These are phyloP conservation scores for Echinosophora koreensis DNA, from an alignment of 306 rosid genomes.

Conservation along the genomic window DNA sequence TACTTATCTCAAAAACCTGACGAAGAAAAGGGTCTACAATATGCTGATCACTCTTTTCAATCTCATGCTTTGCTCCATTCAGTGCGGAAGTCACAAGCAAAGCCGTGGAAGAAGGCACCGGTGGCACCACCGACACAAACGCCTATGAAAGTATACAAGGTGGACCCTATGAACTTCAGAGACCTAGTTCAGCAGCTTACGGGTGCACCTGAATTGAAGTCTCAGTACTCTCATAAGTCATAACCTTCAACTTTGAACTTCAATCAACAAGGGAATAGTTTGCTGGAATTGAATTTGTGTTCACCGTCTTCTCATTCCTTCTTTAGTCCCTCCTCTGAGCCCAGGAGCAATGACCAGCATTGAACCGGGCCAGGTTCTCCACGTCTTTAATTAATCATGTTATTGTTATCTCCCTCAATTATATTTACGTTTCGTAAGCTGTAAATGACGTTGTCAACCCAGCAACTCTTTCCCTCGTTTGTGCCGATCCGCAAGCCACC, in stretches of 20 bases:
- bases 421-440: not conserved
- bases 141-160: slow-evolving; percentile 69
- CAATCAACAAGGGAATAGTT: not conserved
- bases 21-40: slow-evolving; percentile 1
- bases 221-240: not conserved
- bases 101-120: slow-evolving; percentile 70
- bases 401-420: not conserved
- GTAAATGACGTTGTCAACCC: slow-evolving; percentile 2
- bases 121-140: slow-evolving; percentile 66
- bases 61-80: slow-evolving; percentile 52
- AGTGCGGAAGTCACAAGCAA: slow-evolving; percentile 55
- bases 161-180: slow-evolving; percentile 77
- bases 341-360: slow-evolving; percentile 53
- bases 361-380: slow-evolving; percentile 41
- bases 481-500: not conserved
- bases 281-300: slow-evolving; percentile 56
- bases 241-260: not conserved
- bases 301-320: slow-evolving; percentile 66
- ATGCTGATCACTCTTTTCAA: slow-evolving; percentile 7
- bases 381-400: not conserved
- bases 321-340: slow-evolving; percentile 50
- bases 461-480: not conserved
- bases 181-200: slow-evolving; percentile 83
- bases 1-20: slow-evolving; percentile 2
- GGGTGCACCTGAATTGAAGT: slow-evolving; percentile 63